Evolutionary conservation across 169 alveolate genomes (phyloP), one percentile per base, ranked within the genome.

Genomic region (Plasmodium chabaudi): DNA sequence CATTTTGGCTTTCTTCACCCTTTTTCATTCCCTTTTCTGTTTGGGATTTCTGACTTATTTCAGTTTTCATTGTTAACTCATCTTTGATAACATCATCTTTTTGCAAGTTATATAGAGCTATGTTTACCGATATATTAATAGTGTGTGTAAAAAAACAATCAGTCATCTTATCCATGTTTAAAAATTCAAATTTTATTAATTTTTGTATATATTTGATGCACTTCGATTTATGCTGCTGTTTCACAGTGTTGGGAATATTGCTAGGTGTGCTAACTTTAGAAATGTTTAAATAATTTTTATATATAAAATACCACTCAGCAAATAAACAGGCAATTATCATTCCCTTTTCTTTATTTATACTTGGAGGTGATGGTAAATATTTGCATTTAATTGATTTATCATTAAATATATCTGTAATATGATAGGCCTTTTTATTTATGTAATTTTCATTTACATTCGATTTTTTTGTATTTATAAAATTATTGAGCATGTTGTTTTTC

Each of bases 231-330:
- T 82, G 84, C 39, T 82, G 90, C 17, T 82, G 84, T 49, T 65
- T 82, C 23, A 82, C 25, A 46, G 53, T 47, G 10, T 67, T 84
- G 5, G 53, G 72, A 72, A 67, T 82, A 59, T 19, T 60, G 49
- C 44, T 65, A 12, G 84, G 68, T 67, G 68, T 56, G 15, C 70
- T 67, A 47, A 67, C 49, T 61, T 67, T 82, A 46, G 44, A 67
- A 67, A 82, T 46, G 19, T 82, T 82, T 67, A 67, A 65, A 57
- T 82, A 82, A 67, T 82, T 82, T 59, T 82, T 82, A 82, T 82
- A 82, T 27, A 82, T 67, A 65, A 67, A 23, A 70, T 67, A 67
- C 90, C 90, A 82, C 21, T 82, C 90, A 9, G 90, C 90, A 67
- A 82, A 82, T 39, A 82, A 51, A 19, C 63, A 82, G 0, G 90